Evolutionary conservation across 208 protist species (phyloP), one percentile per base, ranked within the genome.

Genomic region (Naegleria fowleri): DNA sequence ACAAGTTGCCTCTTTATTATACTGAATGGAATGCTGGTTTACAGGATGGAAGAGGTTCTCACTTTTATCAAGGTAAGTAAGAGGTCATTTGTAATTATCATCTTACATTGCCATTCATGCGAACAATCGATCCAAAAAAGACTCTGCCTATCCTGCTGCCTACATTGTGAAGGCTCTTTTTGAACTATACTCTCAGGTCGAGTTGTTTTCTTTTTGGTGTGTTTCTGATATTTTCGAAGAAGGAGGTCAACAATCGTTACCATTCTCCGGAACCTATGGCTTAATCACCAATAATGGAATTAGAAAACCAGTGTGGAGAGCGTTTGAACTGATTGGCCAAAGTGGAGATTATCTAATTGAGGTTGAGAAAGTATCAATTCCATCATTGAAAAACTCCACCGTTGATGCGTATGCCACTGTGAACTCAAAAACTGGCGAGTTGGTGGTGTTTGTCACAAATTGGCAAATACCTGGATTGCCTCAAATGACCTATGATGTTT

Each of bases 161-260:
- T 91, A 67, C 39, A 55, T 86, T 83, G n/a, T n/a, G n/a, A n/a
- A n/a, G n/a, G n/a, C n/a, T n/a, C n/a, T n/a, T n/a, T n/a, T n/a
- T n/a, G n/a, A n/a, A n/a, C n/a, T n/a, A n/a, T 7, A 52, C 4
- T 0, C 9, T 5, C 7, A 36, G 4, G 79, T 91, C 5, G 41
- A 91, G 6, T 9, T 91, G 41, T 86, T 84, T 15, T 39, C 19
- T 83, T 91, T 41, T 83, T 91, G 90, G 90, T 88, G 67, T 43
- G 90, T 91, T 58, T 39, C 40, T 59, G 90, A 91, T 55, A 87
- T 91, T 83, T 91, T 91, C 39, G 90, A 91, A 86, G 90, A 91
- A 55, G 29, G 36, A n/a, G 90, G 90, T 75, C 13, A 41, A 38
- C 36, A 29, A 86, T 55, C 88, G 19, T 2, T 3, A 87, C 40